Evolutionary conservation across 148 eudicot species (phyloP).

Genomic region (Camellia sinensis): DNA sequence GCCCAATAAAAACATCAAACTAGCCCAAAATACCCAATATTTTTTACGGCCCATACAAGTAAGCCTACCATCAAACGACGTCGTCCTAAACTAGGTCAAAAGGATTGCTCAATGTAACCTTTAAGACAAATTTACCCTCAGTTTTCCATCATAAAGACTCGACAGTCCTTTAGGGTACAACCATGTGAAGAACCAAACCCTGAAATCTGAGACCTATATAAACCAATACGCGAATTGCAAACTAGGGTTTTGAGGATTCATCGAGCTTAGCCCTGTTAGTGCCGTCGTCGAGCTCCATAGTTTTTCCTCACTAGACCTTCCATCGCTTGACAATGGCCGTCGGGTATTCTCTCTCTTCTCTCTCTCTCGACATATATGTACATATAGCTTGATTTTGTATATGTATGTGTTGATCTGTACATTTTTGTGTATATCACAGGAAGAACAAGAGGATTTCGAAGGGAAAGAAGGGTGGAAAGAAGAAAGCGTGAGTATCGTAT

Average conservation of each 20-base stretch:
- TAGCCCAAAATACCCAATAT: not conserved
- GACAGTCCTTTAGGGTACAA: not conserved
- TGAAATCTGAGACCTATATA: conserved; percentile 2
- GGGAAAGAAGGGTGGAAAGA: conserved; percentile 42
- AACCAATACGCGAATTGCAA: not conserved
- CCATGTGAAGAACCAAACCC: not conserved
- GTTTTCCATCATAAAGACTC: not conserved
- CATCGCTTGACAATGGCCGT: conserved; percentile 35
- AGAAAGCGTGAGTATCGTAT: conserved; percentile 35
- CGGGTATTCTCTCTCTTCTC: conserved; percentile 26
- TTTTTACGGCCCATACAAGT: too few relatives aligned
- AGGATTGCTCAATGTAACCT: too few relatives aligned
- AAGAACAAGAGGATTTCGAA: conserved; percentile 50
- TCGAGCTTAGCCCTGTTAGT: not conserved
- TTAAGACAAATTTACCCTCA: not conserved
- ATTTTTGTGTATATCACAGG: conserved; percentile 19
- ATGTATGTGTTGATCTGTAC: not conserved
- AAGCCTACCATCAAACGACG: too few relatives aligned
- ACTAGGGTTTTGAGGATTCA: conserved; percentile 4
- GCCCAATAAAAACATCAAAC: too few relatives aligned
- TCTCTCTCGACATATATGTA: not conserved
- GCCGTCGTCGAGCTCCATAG: not conserved
- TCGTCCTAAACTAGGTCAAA: too few relatives aligned
- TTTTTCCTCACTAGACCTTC: not conserved
- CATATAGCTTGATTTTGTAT: not conserved